Conservation (phyloP, 176 grass and related monocot genomes). For the Miscanthus lutarioriparius region DNA sequence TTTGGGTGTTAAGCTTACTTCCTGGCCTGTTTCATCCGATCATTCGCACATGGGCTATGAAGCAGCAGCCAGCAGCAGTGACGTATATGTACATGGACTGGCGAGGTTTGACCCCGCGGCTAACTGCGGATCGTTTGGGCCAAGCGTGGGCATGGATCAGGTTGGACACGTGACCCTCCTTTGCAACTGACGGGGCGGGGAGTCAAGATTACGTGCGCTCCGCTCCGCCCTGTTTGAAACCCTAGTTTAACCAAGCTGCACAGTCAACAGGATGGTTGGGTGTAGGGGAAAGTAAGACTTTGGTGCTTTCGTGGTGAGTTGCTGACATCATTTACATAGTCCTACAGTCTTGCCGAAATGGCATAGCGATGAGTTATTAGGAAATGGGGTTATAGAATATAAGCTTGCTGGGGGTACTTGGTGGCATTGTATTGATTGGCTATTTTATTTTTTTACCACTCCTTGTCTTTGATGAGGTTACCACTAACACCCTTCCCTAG, state of each 20-base stretch:
- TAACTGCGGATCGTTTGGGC: too few relatives aligned
- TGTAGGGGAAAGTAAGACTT: not conserved
- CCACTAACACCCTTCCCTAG: too few relatives aligned
- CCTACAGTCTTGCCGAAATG: not conserved
- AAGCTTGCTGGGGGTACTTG: not conserved
- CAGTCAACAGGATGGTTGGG: not conserved
- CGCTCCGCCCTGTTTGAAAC: not conserved
- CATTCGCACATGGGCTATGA: too few relatives aligned
- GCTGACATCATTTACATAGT: not conserved
- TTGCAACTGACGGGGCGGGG: not conserved
- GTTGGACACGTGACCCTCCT: not conserved
- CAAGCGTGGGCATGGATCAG: too few relatives aligned
- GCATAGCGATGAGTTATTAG: not conserved
- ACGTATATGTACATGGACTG: too few relatives aligned
- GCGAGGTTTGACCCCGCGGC: too few relatives aligned
- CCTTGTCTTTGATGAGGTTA: not conserved
- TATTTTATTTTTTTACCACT: not conserved
- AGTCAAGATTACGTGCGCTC: not conserved
- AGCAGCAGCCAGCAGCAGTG: too few relatives aligned
- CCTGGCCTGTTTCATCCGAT: too few relatives aligned
- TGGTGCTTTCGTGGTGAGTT: not conserved
- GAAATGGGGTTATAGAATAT: not conserved
- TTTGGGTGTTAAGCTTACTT: not conserved
- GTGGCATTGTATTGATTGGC: not conserved
- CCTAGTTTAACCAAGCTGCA: not conserved